These are phyloP conservation scores for Pelomyxa schiedti DNA, from an alignment of 78 protist genomes.

Conservation along the genomic window DNA sequence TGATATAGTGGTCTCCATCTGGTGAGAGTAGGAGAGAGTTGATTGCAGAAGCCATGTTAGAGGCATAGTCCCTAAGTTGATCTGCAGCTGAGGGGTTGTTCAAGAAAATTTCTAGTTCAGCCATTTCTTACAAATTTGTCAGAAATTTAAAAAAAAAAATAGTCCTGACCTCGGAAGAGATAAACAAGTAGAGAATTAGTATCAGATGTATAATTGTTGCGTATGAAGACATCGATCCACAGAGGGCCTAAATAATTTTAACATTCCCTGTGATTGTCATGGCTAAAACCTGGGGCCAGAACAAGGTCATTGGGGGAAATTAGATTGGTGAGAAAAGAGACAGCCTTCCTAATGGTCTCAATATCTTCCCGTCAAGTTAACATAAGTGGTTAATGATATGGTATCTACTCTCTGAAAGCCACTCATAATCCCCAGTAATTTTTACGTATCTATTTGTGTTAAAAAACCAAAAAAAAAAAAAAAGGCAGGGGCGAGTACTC, in stretches of 20 bases:
- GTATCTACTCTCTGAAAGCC: too few relatives aligned
- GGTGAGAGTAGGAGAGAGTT: not conserved
- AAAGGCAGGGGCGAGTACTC: too few relatives aligned
- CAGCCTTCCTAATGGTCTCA: not conserved
- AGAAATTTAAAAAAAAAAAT: too few relatives aligned
- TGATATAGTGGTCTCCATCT: slow-evolving; percentile 6
- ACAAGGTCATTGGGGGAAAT: not conserved
- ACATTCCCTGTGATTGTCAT: too few relatives aligned
- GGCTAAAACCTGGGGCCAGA: too few relatives aligned
- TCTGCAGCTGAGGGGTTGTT: not conserved
- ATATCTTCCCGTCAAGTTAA: not conserved
- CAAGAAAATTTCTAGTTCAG: not conserved
- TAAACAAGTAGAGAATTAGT: slow-evolving; percentile 2
- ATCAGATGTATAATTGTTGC: slow-evolving; percentile 7
- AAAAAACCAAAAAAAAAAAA: too few relatives aligned
- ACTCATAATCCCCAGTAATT: not conserved
- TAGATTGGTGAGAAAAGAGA: not conserved
- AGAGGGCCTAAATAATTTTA: slow-evolving; percentile 1
- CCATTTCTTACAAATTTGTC: not conserved
- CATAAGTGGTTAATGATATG: too few relatives aligned
- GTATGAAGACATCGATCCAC: not conserved
- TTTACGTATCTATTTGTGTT: too few relatives aligned
- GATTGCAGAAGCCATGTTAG: not conserved
- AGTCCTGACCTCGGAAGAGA: too few relatives aligned
- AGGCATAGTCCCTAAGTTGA: not conserved